Evolutionary conservation across 805 yeast genomes (phyloP).

Genomic region (Teunomyces panamensis): DNA sequence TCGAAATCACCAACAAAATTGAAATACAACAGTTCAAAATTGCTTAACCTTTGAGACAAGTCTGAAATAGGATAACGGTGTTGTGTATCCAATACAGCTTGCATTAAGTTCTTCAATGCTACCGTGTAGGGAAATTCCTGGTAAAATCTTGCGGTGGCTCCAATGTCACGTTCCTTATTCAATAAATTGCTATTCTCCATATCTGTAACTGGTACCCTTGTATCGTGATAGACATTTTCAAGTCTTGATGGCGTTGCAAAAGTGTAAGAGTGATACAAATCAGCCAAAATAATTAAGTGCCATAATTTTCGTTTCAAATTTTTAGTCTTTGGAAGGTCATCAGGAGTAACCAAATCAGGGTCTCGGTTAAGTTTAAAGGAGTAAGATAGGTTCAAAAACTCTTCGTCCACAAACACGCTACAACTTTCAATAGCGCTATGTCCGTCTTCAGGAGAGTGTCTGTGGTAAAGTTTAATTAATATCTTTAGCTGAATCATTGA

Average conservation of each 20-base stretch:
- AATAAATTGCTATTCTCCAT: constrained; percentile 8
- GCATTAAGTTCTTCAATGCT: not conserved
- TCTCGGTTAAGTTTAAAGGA: constrained; percentile 18
- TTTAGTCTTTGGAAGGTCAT: constrained; percentile 7
- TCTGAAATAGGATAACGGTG: not conserved
- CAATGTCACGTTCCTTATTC: constrained; percentile 8
- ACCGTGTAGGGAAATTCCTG: not conserved
- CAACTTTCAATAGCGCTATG: constrained; percentile 1
- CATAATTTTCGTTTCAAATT: constrained; percentile 9
- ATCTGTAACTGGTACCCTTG: constrained; percentile 11
- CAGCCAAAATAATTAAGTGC: constrained; percentile 8
- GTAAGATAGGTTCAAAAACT: constrained; percentile 16
- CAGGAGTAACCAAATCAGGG: constrained; percentile 12
- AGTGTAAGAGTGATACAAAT: constrained; percentile 7
- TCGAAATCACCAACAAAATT: constrained; percentile 3
- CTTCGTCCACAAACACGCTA: not conserved
- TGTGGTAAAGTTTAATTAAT: constrained; percentile 14
- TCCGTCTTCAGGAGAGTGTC: constrained; percentile 13
- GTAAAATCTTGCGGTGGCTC: not conserved
- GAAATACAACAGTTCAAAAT: constrained; percentile 4
- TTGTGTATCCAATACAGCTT: not conserved
- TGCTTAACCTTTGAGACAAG: constrained; percentile 4
- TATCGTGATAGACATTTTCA: constrained; percentile 11
- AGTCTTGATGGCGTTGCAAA: constrained; percentile 8
- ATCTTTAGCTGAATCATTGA: constrained; percentile 17